Evolutionary conservation across 331 rosid species (phyloP).

Genomic region (Acacia concinna): DNA sequence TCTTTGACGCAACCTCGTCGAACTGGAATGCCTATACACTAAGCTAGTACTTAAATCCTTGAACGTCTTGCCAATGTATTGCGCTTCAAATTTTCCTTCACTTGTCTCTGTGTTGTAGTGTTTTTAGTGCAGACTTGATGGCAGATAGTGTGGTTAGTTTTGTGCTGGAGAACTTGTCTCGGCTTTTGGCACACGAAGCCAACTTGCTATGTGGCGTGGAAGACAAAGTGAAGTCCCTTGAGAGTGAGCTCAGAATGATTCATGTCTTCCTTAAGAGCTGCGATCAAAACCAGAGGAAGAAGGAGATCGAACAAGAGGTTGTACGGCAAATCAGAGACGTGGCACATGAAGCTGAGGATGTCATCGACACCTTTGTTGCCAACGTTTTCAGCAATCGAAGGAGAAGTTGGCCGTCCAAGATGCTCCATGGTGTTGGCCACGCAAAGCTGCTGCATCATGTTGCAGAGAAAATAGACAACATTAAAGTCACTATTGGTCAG

Average conservation of each 20-base stretch:
- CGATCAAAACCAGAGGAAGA: neutral
- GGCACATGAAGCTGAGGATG: neutral
- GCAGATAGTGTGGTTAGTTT: neutral
- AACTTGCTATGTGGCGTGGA: neutral
- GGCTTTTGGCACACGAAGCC: neutral
- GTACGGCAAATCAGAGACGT: neutral
- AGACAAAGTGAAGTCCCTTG: neutral
- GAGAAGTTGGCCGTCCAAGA: neutral
- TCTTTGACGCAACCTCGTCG: neutral
- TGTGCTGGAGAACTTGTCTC: neutral
- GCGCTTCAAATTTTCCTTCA: neutral
- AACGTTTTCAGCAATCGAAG: neutral
- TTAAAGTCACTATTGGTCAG: neutral
- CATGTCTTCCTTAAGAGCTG: neutral
- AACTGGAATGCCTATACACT: neutral
- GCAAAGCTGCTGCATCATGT: neutral
- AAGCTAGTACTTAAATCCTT: neutral
- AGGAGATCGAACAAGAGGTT: neutral
- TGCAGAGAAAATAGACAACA: neutral
- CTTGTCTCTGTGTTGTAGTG: neutral
- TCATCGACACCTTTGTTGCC: neutral
- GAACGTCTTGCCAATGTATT: neutral
- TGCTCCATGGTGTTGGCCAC: neutral
- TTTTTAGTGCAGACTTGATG: neutral
- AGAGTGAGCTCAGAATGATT: neutral